These are phyloP conservation scores for Aspergillus cejpii DNA, from an alignment of 2,329 filamentous ascomycete genomes.

Conservation along the genomic window DNA sequence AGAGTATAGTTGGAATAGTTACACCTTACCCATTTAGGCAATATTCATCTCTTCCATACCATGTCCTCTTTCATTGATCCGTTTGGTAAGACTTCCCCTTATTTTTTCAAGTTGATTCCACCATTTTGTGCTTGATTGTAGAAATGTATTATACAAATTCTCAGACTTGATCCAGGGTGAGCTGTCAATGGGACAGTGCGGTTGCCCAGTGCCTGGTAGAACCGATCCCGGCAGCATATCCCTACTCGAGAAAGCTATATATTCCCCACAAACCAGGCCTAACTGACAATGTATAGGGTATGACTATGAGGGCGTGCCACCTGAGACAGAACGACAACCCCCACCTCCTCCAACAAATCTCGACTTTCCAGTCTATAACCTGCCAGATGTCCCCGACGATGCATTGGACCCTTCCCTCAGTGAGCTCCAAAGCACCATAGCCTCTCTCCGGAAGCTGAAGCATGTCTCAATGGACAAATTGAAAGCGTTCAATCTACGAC, in stretches of 20 bases:
- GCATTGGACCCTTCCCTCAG: conserved; percentile 34
- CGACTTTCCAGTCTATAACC: conserved; percentile 46
- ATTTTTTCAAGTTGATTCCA: no score
- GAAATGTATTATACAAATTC: no score
- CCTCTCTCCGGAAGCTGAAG: conserved; percentile 37
- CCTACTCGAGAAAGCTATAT: no score
- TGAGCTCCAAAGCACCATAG: conserved; percentile 41
- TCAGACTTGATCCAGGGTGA: no score
- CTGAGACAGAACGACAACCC: conserved; percentile 42
- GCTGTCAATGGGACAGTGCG: no score
- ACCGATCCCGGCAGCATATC: no score
- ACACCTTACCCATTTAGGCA: background rate
- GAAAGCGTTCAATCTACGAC: conserved; percentile 37
- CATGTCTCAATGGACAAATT: conserved; percentile 38
- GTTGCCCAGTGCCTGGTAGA: no score
- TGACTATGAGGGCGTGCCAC: conserved; percentile 28
- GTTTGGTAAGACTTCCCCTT: conserved; percentile 24
- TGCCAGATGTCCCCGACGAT: conserved; percentile 30
- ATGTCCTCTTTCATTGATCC: conserved; percentile 34
- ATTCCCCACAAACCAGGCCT: background rate
- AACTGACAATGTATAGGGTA: conserved; percentile 22
- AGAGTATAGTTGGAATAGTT: background rate
- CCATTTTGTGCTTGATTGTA: no score
- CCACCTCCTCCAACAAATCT: conserved; percentile 46
- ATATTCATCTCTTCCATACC: conserved; percentile 2